Evolutionary conservation across 495 filamentous ascomycete genomes (phyloP).

Genomic region (Amniculicola lignicola): DNA sequence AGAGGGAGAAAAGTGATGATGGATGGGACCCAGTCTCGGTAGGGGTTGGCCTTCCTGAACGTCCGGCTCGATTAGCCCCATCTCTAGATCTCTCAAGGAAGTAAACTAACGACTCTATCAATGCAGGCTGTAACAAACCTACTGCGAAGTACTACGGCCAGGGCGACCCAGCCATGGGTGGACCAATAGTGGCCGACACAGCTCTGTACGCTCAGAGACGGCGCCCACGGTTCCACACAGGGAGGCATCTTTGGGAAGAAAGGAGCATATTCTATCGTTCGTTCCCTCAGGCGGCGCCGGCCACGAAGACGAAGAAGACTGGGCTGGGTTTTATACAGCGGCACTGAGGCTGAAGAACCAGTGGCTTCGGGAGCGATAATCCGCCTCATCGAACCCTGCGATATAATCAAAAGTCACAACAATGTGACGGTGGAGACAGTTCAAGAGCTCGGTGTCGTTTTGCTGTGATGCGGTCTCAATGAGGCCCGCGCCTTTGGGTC

Average conservation of each 20-base stretch:
- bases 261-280: slow-evolving; percentile 46
- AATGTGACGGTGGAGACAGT: too few relatives aligned
- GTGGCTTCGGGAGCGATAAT: slow-evolving; percentile 41
- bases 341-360: slow-evolving; percentile 43
- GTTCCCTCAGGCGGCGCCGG: slow-evolving; percentile 43
- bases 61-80: too few relatives aligned
- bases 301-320: slow-evolving; percentile 47
- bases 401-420: slow-evolving; percentile 21
- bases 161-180: slow-evolving; percentile 50
- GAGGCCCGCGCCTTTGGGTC: too few relatives aligned
- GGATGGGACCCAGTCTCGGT: too few relatives aligned
- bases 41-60: too few relatives aligned
- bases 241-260: slow-evolving; percentile 48
- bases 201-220: slow-evolving; percentile 52
- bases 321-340: slow-evolving; percentile 54
- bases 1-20: not conserved
- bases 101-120: too few relatives aligned
- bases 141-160: slow-evolving; percentile 46
- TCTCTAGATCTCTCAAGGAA: too few relatives aligned
- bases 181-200: slow-evolving; percentile 58
- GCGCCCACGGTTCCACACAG: slow-evolving; percentile 54
- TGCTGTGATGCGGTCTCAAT: too few relatives aligned
- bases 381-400: slow-evolving; percentile 40
- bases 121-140: too few relatives aligned
- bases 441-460: too few relatives aligned